Percentiles rank a stretch among this genome's conserved stretches.
Evolutionary conservation across 2,329 filamentous ascomycete species (phyloP).

Genomic region (Botryosphaeria dothidea): DNA sequence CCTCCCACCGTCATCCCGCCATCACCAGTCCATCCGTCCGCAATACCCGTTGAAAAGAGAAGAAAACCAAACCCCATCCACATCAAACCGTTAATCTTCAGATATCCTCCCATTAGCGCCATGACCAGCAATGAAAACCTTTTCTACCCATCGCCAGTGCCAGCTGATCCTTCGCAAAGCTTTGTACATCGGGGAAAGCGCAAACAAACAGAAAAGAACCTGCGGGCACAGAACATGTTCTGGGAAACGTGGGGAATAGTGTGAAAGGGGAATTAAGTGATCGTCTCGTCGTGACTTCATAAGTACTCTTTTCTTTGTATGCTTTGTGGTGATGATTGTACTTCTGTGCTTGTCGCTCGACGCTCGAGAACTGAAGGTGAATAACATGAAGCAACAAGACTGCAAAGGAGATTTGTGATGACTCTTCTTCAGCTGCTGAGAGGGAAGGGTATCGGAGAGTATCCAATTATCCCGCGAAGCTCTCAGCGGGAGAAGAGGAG

Average conservation of each 20-base stretch:
- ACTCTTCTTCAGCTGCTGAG: not conserved
- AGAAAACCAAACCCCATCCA: not conserved
- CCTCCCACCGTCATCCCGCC: not conserved
- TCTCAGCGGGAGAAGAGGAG: not conserved
- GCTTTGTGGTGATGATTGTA: slow-evolving; percentile 8
- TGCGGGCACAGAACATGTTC: not conserved
- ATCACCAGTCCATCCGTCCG: not conserved
- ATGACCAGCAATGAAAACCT: slow-evolving; percentile 3
- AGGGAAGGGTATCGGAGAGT: not conserved
- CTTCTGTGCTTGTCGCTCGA: slow-evolving; percentile 7
- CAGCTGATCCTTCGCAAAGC: not conserved
- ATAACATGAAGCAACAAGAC: not conserved
- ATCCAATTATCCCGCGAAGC: not conserved
- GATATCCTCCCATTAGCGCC: slow-evolving; percentile 1
- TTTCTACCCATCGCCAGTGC: slow-evolving; percentile 8
- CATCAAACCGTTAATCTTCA: not conserved
- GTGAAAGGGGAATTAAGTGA: slow-evolving; percentile 2
- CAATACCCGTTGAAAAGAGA: not conserved
- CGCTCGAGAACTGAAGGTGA: not conserved
- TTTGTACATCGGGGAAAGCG: not conserved
- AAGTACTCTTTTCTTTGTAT: slow-evolving; percentile 6
- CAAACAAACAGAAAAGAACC: not conserved
- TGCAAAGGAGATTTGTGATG: not conserved
- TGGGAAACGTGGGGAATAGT: not conserved
- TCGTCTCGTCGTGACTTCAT: slow-evolving; percentile 16